A percentile compares a stretch with the other conserved stretches of the same genome.
These are phyloP conservation scores for Pythium monospermum DNA, from an alignment of 352 stramenopile species.

Conservation along the genomic window DNA sequence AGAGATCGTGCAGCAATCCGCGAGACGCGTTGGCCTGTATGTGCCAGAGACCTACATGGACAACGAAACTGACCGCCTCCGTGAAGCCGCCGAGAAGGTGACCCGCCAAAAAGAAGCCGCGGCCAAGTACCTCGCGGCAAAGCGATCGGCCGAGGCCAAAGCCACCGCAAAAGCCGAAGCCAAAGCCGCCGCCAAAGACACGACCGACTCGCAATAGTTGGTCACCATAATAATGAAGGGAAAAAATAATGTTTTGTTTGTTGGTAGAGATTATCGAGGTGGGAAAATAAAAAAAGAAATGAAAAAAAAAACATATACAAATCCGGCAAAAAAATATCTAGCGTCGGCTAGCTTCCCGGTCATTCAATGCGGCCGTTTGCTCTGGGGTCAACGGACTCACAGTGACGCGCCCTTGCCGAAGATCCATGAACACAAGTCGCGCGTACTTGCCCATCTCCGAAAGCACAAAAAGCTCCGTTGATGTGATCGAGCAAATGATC, in stretches of 20 bases:
- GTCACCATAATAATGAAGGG: neutral
- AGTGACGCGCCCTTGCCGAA: slow-evolving; percentile 56
- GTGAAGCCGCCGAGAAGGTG: slow-evolving; percentile 20
- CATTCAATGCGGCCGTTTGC: slow-evolving; percentile 39
- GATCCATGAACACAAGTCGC: slow-evolving; percentile 68
- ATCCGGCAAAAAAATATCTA: no score
- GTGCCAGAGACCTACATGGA: slow-evolving; percentile 72
- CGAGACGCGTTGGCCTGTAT: slow-evolving; percentile 65
- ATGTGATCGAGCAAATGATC: slow-evolving; percentile 63
- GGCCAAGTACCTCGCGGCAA: slow-evolving; percentile 53
- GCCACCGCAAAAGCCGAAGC: slow-evolving; percentile 32
- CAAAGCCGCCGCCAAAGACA: slow-evolving; percentile 6
- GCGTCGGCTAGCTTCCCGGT: no score
- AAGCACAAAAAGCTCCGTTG: slow-evolving; percentile 70
- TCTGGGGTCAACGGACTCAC: slow-evolving; percentile 54
- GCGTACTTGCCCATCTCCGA: slow-evolving; percentile 79
- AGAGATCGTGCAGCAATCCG: slow-evolving; percentile 75
- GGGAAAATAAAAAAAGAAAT: neutral
- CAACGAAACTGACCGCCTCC: slow-evolving; percentile 33
- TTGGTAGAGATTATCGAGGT: neutral
- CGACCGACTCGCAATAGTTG: neutral
- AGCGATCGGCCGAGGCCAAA: slow-evolving; percentile 36
- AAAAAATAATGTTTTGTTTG: neutral
- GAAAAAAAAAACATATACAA: slow-evolving; percentile 17
- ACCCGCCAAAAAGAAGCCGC: slow-evolving; percentile 31